phyloP scores from a whole-genome alignment of 805 yeast species.

The Metschnikowia amazonensis region DNA sequence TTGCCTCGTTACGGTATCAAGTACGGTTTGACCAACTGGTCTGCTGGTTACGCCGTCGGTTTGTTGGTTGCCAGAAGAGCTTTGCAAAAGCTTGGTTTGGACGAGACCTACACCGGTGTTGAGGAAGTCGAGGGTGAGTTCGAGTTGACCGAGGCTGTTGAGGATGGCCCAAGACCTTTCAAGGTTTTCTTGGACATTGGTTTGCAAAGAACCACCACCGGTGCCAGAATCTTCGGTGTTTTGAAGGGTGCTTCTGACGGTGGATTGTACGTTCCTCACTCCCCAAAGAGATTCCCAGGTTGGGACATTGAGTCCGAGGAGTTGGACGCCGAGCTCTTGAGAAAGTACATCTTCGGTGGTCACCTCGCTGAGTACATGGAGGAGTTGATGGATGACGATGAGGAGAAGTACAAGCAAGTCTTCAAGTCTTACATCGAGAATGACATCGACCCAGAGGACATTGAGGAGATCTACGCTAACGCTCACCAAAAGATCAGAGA shows the following conservation, averaged over 20 bases:
- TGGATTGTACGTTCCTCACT: constrained; percentile 99
- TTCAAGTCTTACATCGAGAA: constrained; percentile 96
- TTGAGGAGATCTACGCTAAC: constrained; percentile 91
- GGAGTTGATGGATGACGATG: constrained; percentile 99
- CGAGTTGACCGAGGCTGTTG: constrained; percentile 97
- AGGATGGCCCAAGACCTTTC: constrained; percentile 99
- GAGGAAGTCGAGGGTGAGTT: constrained; percentile 99
- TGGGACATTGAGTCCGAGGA: constrained; percentile 99
- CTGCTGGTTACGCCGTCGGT: constrained; percentile 99
- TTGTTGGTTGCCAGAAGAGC: constrained; percentile 98
- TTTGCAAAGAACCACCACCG: constrained; percentile 99
- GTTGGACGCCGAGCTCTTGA: constrained; percentile 92
- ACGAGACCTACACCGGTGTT: constrained; percentile 97
- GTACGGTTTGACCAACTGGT: constrained; percentile 99
- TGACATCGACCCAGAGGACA: constrained; percentile 93
- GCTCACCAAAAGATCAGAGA: constrained; percentile 97
- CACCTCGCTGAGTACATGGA: constrained; percentile 99
- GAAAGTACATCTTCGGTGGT: constrained; percentile 99
- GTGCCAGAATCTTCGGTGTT: constrained; percentile 99
- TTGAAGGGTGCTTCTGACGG: constrained; percentile 99
- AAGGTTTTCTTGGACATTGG: constrained; percentile 99
- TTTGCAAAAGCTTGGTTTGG: constrained; percentile 94
- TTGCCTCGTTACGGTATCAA: constrained; percentile 95
- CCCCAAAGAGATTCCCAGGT: constrained; percentile 99
- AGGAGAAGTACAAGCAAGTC: constrained; percentile 95